phyloP scores from a whole-genome alignment of 73 alveolate genomes.

The Paramecium biaurelia region DNA sequence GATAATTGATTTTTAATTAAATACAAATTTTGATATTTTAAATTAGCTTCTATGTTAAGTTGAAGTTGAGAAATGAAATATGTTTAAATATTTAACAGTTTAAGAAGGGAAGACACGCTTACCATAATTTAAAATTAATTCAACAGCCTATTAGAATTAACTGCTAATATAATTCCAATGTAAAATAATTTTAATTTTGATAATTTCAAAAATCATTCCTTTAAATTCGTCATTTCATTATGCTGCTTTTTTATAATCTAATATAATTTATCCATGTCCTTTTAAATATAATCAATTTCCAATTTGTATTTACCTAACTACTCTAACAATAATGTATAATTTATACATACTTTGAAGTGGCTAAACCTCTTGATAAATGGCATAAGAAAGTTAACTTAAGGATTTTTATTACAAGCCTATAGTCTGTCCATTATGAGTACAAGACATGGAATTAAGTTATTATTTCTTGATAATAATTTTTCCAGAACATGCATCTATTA shows the following conservation, averaged over 20 bases:
- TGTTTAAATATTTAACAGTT: background rate
- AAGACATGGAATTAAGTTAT: background rate
- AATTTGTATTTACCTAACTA: background rate
- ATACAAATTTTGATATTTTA: background rate
- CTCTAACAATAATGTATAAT: background rate
- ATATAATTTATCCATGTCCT: background rate
- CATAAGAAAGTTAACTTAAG: background rate
- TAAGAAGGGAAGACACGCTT: background rate
- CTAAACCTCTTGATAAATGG: background rate
- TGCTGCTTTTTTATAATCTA: background rate
- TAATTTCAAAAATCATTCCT: background rate
- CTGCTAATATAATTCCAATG: background rate
- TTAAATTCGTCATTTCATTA: background rate
- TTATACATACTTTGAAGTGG: background rate
- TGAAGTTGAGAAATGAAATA: background rate
- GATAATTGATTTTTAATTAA: background rate
- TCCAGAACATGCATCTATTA: constrained; percentile 6
- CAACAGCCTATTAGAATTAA: background rate
- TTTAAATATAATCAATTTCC: background rate
- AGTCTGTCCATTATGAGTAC: background rate
- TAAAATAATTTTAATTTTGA: background rate
- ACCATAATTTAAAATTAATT: background rate
- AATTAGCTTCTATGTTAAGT: background rate
- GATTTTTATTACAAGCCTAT: background rate
- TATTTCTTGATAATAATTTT: background rate